Evolutionary conservation across 2,329 filamentous ascomycete genomes (phyloP).

Genomic region (Epichloe sylvatica): DNA sequence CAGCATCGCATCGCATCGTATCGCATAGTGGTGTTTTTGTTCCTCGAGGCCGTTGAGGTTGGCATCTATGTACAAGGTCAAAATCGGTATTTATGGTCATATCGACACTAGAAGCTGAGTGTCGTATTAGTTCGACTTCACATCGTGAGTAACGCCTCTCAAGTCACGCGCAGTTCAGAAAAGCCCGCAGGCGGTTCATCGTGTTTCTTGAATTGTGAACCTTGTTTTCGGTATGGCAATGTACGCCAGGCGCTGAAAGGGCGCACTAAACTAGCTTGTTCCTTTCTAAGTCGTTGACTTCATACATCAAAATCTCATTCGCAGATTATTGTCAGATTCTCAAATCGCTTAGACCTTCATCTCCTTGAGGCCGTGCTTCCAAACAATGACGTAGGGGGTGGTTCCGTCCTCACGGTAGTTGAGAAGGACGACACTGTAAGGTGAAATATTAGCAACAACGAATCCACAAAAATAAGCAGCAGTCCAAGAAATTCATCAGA

Average conservation of each 20-base stretch:
- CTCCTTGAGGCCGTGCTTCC: conserved; percentile 85
- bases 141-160: too few relatives aligned
- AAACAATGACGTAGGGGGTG: conserved; percentile 79
- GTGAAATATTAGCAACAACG: conserved; percentile 1
- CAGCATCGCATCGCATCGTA: neutral
- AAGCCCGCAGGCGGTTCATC: neutral
- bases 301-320: conserved; percentile 3
- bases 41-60: neutral
- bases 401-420: conserved; percentile 96
- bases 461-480: neutral
- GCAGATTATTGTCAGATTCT: neutral
- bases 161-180: neutral
- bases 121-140: too few relatives aligned
- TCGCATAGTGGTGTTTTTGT: neutral
- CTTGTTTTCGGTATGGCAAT: conserved; percentile 7
- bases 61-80: neutral
- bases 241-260: conserved; percentile 6
- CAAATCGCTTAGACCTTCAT: conserved; percentile 66
- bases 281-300: conserved; percentile 5
- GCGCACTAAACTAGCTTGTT: conserved; percentile 2
- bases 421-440: conserved; percentile 64
- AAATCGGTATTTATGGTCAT: neutral
- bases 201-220: conserved; percentile 3
- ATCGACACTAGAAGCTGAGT: too few relatives aligned
- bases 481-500: too few relatives aligned